phyloP scores from a whole-genome alignment of 176 grass and related monocot genomes.

The Musa beccarii region DNA sequence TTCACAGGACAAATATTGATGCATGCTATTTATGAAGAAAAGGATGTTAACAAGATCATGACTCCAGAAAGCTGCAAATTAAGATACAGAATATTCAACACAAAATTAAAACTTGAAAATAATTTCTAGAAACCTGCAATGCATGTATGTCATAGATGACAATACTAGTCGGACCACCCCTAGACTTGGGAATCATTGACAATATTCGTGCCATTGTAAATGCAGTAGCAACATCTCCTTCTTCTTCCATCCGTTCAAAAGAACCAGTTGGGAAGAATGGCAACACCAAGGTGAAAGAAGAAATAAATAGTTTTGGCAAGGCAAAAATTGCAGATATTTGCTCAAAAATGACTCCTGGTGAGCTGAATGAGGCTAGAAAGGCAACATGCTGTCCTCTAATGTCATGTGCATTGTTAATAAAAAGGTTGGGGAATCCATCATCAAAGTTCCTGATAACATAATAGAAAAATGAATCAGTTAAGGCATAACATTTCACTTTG shows the following conservation, averaged over 20 bases:
- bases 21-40: not conserved
- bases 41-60: not conserved
- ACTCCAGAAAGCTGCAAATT: not conserved
- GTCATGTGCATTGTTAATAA: conserved; percentile 70
- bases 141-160: conserved; percentile 95
- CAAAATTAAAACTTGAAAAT: not conserved
- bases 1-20: too few relatives aligned
- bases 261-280: conserved; percentile 97
- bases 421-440: conserved; percentile 84
- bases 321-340: conserved; percentile 85
- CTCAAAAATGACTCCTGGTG: conserved; percentile 90
- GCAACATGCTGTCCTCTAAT: conserved; percentile 84
- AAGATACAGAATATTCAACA: not conserved
- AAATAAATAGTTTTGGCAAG: conserved; percentile 71
- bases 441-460: conserved; percentile 60
- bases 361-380: conserved; percentile 90
- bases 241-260: conserved; percentile 89
- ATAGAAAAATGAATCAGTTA: not conserved
- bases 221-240: conserved; percentile 85
- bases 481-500: not conserved
- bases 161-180: conserved; percentile 83
- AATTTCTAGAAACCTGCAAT: conserved; percentile 56
- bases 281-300: conserved; percentile 80
- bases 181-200: conserved; percentile 85
- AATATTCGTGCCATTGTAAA: conserved; percentile 88